phyloP scores from a whole-genome alignment of 495 filamentous ascomycete genomes.

The Achaetomiella virescens region DNA sequence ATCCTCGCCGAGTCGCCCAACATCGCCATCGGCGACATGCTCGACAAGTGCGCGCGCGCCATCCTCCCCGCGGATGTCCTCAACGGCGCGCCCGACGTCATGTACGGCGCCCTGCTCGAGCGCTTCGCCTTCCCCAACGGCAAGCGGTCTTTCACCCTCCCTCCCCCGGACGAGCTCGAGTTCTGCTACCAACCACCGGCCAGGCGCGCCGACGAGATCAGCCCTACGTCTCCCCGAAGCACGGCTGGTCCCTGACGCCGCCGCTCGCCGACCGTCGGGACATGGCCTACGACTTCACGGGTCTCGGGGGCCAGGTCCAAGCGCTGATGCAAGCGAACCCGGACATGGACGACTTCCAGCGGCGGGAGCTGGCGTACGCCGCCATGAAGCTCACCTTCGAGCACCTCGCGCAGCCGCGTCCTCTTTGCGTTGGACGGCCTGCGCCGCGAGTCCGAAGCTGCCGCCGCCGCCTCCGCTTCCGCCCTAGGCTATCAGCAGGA shows the following conservation, averaged over 20 bases:
- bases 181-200: too few relatives aligned
- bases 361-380: slow-evolving; percentile 58
- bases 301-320: slow-evolving; percentile 28
- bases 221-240: slow-evolving; percentile 15
- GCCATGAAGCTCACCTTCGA: slow-evolving; percentile 80
- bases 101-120: slow-evolving; percentile 75
- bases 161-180: too few relatives aligned
- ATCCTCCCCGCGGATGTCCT: slow-evolving; percentile 56
- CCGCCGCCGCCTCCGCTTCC: neutral
- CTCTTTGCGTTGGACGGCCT: slow-evolving; percentile 53
- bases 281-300: slow-evolving; percentile 38
- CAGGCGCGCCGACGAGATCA: slow-evolving; percentile 49
- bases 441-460: neutral
- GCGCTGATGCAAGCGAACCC: slow-evolving; percentile 23
- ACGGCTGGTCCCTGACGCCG: slow-evolving; percentile 31
- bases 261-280: slow-evolving; percentile 22
- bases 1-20: slow-evolving; percentile 65
- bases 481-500: too few relatives aligned
- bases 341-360: slow-evolving; percentile 40
- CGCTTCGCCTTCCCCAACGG: slow-evolving; percentile 64
- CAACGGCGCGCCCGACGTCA: slow-evolving; percentile 42
- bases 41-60: slow-evolving; percentile 78
- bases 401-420: slow-evolving; percentile 69
- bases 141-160: slow-evolving; percentile 46
- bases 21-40: slow-evolving; percentile 74